These are phyloP conservation scores for Trichoderma parareesei DNA, from an alignment of 495 filamentous ascomycete genomes.

Conservation along the genomic window DNA sequence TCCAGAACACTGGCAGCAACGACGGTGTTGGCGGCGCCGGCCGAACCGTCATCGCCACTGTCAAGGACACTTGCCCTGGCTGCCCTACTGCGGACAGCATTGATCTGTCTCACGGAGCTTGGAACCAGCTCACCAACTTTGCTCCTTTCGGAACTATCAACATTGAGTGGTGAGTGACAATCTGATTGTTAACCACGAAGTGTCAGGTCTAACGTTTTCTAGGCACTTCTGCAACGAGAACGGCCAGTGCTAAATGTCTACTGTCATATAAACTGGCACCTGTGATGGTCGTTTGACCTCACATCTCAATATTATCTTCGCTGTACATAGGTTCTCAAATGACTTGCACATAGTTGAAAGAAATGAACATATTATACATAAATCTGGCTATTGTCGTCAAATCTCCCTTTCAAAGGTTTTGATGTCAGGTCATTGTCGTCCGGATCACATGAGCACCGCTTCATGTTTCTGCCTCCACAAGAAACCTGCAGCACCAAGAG, in stretches of 20 bases:
- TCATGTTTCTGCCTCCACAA: no score
- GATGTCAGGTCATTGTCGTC: no score
- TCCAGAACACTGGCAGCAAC: constrained; percentile 25
- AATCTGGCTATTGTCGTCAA: no score
- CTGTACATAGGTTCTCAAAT: neutral
- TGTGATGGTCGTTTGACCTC: neutral
- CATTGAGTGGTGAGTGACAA: constrained; percentile 20
- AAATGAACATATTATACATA: neutral
- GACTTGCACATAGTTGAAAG: neutral
- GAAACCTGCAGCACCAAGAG: no score
- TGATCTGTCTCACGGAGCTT: constrained; percentile 20
- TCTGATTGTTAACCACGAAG: constrained; percentile 3
- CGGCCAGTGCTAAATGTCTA: constrained; percentile 8
- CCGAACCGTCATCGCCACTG: constrained; percentile 20
- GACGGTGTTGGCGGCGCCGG: constrained; percentile 23
- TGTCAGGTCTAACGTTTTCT: neutral
- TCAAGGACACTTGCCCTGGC: constrained; percentile 25
- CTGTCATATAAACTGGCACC: neutral
- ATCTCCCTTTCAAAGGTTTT: no score
- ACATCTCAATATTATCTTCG: neutral
- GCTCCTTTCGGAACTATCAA: constrained; percentile 13
- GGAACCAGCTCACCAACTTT: constrained; percentile 18
- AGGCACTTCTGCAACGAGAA: constrained; percentile 5
- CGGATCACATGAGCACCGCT: no score
- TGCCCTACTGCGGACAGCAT: constrained; percentile 22